A percentile compares a stretch with the other conserved stretches of the same genome.
These are phyloP conservation scores for Penicillium occitanis DNA, from an alignment of 2,329 filamentous ascomycete species.

Conservation along the genomic window DNA sequence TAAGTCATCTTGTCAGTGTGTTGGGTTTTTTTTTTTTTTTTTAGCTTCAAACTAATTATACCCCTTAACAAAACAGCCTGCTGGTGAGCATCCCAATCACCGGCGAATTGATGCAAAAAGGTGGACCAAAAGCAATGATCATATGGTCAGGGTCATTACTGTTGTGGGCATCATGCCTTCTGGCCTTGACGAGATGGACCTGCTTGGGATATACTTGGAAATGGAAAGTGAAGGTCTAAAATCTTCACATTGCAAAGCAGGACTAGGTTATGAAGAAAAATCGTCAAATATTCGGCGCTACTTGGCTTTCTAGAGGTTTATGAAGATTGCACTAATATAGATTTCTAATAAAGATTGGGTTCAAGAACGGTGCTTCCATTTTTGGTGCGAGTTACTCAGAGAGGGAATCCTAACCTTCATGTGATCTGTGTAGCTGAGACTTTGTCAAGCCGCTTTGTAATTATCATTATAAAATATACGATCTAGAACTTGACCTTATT, in stretches of 20 bases:
- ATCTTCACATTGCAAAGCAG: not conserved
- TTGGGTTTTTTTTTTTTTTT: too few relatives aligned
- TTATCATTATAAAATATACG: not conserved
- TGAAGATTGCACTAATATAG: not conserved
- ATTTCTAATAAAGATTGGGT: not conserved
- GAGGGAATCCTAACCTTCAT: not conserved
- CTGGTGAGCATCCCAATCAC: slow-evolving; percentile 51
- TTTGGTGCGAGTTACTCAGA: not conserved
- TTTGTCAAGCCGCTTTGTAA: not conserved
- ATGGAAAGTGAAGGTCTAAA: slow-evolving; percentile 38
- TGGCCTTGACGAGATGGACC: slow-evolving; percentile 40
- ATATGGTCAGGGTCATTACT: slow-evolving; percentile 48
- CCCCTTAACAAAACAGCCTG: slow-evolving; percentile 29
- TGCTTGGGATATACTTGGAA: slow-evolving; percentile 41
- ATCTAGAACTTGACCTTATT: not conserved
- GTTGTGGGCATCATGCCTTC: slow-evolving; percentile 37
- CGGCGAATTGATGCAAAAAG: slow-evolving; percentile 51
- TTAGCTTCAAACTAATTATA: not conserved
- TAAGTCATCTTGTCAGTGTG: slow-evolving; percentile 23
- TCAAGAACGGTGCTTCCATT: not conserved
- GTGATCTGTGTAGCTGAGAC: not conserved
- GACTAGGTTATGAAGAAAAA: not conserved
- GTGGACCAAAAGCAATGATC: slow-evolving; percentile 48
- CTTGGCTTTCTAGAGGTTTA: not conserved
- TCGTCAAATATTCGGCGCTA: not conserved